A percentile compares a stretch with the other conserved stretches of the same genome.
phyloP scores from a whole-genome alignment of 176 grass and related monocot genomes.

The Ensete ventricosum region DNA sequence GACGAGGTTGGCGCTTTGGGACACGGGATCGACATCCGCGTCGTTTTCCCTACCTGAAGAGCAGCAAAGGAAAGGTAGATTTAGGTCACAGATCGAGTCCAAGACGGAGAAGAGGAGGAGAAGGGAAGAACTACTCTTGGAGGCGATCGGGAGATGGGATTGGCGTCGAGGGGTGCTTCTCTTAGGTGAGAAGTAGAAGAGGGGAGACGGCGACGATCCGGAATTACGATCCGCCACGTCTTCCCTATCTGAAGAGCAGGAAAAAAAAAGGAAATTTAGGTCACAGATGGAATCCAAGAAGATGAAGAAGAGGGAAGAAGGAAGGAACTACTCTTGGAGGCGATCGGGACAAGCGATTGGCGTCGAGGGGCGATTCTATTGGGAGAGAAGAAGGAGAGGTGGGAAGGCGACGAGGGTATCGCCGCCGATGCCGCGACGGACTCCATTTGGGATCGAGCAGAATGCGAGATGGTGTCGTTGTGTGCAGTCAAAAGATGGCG shows the following conservation, averaged over 20 bases:
- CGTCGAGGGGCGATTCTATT: conserved; percentile 15
- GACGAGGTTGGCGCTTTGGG: conserved; percentile 34
- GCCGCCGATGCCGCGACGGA: conserved; percentile 45
- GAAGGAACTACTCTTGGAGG: conserved; percentile 43
- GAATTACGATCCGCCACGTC: conserved; percentile 6
- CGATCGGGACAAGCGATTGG: conserved; percentile 34
- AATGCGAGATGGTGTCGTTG: not conserved
- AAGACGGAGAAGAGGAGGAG: not conserved
- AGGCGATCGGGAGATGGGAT: conserved; percentile 38
- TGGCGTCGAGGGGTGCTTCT: conserved; percentile 19
- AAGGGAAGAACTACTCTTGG: conserved; percentile 36
- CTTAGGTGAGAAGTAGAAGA: conserved; percentile 23
- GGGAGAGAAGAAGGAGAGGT: conserved; percentile 26
- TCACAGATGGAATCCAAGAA: not conserved
- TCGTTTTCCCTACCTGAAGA: conserved; percentile 7
- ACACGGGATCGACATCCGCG: not conserved
- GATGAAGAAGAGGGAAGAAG: not conserved
- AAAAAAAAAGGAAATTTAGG: not conserved
- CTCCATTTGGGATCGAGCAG: conserved; percentile 40
- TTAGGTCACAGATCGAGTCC: not conserved
- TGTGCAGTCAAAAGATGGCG: not conserved
- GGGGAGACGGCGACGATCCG: conserved; percentile 24
- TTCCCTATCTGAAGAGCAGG: conserved; percentile 6
- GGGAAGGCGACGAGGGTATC: conserved; percentile 33
- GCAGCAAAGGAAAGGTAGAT: not conserved